Base-by-base conservation (phyloP, 2,329 filamentous ascomycete species). In the Rugonectria rugulosa region DNA sequence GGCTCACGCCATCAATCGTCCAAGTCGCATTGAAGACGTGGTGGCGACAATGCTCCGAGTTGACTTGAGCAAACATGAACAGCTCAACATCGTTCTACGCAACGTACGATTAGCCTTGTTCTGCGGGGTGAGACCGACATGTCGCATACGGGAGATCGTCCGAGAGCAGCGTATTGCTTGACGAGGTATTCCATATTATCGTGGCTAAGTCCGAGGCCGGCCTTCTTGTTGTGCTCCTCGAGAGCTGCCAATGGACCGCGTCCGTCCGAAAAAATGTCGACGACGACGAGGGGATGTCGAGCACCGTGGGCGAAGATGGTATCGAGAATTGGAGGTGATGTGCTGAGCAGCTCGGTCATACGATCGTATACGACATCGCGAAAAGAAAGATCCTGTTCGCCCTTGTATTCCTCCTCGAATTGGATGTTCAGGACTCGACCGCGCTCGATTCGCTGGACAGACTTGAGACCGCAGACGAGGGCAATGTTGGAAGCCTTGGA, bases 11-110 rank as follows among this genome's bases (percentile, higher is more conserved):
- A 72, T 99, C 93, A 67, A 99, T 96, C 14, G 88, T 95, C 92
- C 95, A 99, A 56, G 88, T 88, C 23, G 95, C 93, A 74, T 99
- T 99, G 84, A 99, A 99, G 67, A 96, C 90, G 80, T 97, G 96
- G 73, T 84, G 82, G 20, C 81, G 80, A 64, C 82, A 97, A 75
- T 98, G 94, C 81, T 99, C 95, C 3, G 94, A 98, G 79, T 98
- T 98, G 72, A 99, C 94, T 77, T 99, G 95, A 14, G 94, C 94
- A 73, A 98, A 99, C 95, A 98, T 98, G 81, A 98, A 98, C 19
- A 98, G 82, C 77, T 99, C 95, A 38, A 98, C 91, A 72, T 98
- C 95, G 57, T 92, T 67, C 64, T 67, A 47, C 48, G 43, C 47
- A 55, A 57, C 15, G n/a, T 21, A n/a, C 10, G 19, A 60, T 67